Evolutionary conservation across 2,329 filamentous ascomycete genomes (phyloP).

Genomic region (Raffaelea ambrosiae): DNA sequence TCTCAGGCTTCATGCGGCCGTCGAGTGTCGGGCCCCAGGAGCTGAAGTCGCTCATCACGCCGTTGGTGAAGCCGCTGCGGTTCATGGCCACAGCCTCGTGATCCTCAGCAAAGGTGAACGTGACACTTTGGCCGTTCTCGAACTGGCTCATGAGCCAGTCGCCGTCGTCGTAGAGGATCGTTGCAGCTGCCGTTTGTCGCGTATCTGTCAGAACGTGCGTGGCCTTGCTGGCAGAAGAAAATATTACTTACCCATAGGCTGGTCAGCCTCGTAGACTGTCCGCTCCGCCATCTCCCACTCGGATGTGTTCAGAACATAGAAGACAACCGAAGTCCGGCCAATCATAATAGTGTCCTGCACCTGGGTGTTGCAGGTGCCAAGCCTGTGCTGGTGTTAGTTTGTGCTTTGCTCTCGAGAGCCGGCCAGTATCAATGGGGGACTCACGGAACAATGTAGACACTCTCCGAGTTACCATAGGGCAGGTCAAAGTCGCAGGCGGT

Average conservation of each 20-base stretch:
- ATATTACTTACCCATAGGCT: background rate
- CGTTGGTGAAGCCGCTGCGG: background rate
- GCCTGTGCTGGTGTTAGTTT: background rate
- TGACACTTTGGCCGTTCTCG: slow-evolving; percentile 3
- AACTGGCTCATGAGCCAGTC: slow-evolving; percentile 3
- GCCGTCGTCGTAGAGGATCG: slow-evolving; percentile 3
- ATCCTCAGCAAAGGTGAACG: slow-evolving; percentile 1
- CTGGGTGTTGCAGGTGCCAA: background rate
- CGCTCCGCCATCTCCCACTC: slow-evolving; percentile 1
- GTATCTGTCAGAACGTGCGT: too few relatives aligned
- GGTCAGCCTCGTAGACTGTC: background rate
- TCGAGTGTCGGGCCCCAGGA: background rate
- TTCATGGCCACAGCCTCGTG: slow-evolving; percentile 1
- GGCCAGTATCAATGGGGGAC: background rate
- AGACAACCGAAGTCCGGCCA: background rate
- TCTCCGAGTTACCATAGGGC: background rate
- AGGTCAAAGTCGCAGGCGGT: background rate
- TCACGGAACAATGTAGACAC: slow-evolving; percentile 1
- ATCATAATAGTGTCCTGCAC: background rate
- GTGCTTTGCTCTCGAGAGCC: too few relatives aligned
- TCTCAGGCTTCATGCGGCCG: background rate
- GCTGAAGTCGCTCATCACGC: background rate
- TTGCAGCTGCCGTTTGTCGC: slow-evolving; percentile 18
- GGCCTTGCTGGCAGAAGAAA: too few relatives aligned
- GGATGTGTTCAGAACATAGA: slow-evolving; percentile 1